Conservation (phyloP, 352 stramenopile genomes). For the Phytopythium cucurbitacearum region DNA sequence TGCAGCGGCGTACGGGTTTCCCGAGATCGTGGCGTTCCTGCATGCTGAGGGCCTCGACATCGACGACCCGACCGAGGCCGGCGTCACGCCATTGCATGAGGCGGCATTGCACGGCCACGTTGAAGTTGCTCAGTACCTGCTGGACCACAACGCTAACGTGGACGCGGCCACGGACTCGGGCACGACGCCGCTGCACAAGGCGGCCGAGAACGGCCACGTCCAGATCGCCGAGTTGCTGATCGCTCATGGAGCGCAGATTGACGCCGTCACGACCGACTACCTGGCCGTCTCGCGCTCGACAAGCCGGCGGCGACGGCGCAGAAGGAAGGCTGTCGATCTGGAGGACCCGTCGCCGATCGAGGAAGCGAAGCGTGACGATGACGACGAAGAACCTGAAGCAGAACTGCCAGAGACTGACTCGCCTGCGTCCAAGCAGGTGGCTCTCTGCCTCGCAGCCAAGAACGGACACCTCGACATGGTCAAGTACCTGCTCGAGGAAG, state of each 20-base stretch:
- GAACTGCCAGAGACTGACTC: slow-evolving; percentile 7
- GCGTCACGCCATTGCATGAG: slow-evolving; percentile 49
- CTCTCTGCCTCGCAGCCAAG: slow-evolving; percentile 42
- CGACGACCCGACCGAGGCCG: slow-evolving; percentile 26
- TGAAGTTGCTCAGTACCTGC: slow-evolving; percentile 32
- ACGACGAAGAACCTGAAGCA: slow-evolving; percentile 17
- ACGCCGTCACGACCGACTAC: slow-evolving; percentile 54
- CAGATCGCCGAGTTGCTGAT: slow-evolving; percentile 49
- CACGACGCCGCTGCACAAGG: slow-evolving; percentile 47
- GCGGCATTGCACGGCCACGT: slow-evolving; percentile 43
- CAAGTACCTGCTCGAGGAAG: slow-evolving; percentile 25
- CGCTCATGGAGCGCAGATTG: slow-evolving; percentile 43
- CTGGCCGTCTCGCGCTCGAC: slow-evolving; percentile 12
- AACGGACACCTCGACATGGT: slow-evolving; percentile 54
- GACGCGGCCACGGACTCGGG: slow-evolving; percentile 43
- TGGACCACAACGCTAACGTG: slow-evolving; percentile 37
- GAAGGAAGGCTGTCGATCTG: background rate
- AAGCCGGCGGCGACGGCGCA: slow-evolving; percentile 1
- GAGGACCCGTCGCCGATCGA: slow-evolving; percentile 11
- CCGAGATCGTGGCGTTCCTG: slow-evolving; percentile 35
- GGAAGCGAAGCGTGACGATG: slow-evolving; percentile 19
- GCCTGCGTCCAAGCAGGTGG: slow-evolving; percentile 18
- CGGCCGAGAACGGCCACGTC: slow-evolving; percentile 46
- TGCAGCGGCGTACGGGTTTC: slow-evolving; percentile 38
- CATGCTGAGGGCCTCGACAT: slow-evolving; percentile 33